Evolutionary conservation across 192 early-diverging fungal genomes (phyloP), one percentile per base, ranked within the genome.

Genomic region (Backusella psychrophila): DNA sequence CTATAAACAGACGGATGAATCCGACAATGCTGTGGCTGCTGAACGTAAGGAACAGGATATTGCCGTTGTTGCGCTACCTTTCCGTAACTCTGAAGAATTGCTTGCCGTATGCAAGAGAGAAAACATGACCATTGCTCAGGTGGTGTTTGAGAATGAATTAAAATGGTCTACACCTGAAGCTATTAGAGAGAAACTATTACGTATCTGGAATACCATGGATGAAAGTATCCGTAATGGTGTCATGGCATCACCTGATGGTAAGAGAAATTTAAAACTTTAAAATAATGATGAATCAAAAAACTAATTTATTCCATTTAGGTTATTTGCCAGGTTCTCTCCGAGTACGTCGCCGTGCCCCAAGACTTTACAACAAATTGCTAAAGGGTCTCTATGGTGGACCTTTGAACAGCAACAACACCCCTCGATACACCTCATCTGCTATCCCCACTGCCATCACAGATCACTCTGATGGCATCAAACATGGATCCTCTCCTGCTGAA

Each of bases 201-300:
- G 85, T 21, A 93, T 98, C 72, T 98, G 97, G 97, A 86, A 92
- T 53, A 94, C 94, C 33, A 98, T 98, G 97, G 92, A 97, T 82
- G 87, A 94, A 78, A 91, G 90, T 52, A 94, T 94, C 72, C 87
- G 87, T 76, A 90, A 92, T 35, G 93, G 93, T 36, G 91, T 91
- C 65, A 82, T 93, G 39, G 90, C 91, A 1, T 80, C 71, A 34
- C 72, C 75, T 44, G 46, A 52, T 67, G 80, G 75, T 77, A 77
- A 46, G 56, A 35, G 17, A 33, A 3, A 35, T 17, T 39, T 12
- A 39, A 39, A 39, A 39, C 38, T 21, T 63, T 21, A 46, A 23
- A 67, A 42, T 41, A n/a, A 4, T 19, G 23, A 15, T 9, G 21
- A 71, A 44, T 29, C 69, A 41, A 71, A 33, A 33, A 46, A 1